Evolutionary conservation across 257 asterid genomes (phyloP).

Genomic region (Coffea eugenioides): DNA sequence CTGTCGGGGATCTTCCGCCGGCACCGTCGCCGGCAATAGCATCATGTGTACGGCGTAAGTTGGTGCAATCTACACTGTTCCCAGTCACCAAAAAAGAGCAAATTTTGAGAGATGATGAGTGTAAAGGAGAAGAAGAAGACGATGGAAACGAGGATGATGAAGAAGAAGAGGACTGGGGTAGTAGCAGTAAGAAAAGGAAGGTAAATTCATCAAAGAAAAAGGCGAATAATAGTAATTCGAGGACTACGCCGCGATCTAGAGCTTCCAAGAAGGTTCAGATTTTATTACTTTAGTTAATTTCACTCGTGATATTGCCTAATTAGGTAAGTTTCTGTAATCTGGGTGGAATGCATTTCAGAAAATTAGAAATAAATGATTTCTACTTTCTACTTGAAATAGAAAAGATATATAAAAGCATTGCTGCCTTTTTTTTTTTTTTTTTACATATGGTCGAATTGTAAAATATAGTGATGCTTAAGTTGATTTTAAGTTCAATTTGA

Average conservation of each 20-base stretch:
- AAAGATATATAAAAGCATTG: neutral
- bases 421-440: neutral
- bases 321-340: neutral
- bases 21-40: conserved; percentile 33
- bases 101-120: conserved; percentile 25
- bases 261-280: conserved; percentile 50
- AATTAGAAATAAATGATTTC: too few relatives aligned
- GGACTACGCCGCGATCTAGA: conserved; percentile 26
- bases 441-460: too few relatives aligned
- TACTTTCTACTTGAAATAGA: neutral
- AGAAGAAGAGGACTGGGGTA: conserved; percentile 50
- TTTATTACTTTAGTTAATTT: neutral
- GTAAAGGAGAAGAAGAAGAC: conserved; percentile 21
- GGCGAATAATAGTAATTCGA: conserved; percentile 34
- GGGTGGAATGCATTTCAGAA: neutral
- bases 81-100: conserved; percentile 38
- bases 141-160: conserved; percentile 27
- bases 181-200: conserved; percentile 33
- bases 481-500: neutral
- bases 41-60: conserved; percentile 46
- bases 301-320: neutral
- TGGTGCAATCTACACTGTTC: conserved; percentile 73
- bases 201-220: conserved; percentile 29
- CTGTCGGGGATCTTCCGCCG: conserved; percentile 8
- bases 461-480: neutral